These are phyloP conservation scores for Macrophomina tecta DNA, from an alignment of 2,329 filamentous ascomycete genomes.

Conservation along the genomic window DNA sequence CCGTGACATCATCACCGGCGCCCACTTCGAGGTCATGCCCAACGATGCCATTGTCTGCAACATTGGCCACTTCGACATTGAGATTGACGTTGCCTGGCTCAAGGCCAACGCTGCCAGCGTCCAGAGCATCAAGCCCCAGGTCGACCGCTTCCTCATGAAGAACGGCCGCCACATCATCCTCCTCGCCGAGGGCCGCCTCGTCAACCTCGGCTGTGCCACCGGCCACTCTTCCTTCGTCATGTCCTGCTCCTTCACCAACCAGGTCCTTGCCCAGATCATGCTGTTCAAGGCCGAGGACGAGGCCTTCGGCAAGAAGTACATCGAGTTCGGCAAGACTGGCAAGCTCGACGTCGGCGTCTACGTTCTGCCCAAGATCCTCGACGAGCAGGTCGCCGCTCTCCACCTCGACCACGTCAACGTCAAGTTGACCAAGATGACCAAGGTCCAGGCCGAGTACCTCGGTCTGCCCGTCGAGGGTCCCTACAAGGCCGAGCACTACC, in stretches of 20 bases:
- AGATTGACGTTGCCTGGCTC: conserved; percentile 99
- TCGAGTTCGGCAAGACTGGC: conserved; percentile 91
- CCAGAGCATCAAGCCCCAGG: conserved; percentile 99
- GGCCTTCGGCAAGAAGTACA: conserved; percentile 89
- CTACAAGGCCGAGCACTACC: conserved; percentile 85
- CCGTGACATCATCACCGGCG: conserved; percentile 92
- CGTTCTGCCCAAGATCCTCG: conserved; percentile 97
- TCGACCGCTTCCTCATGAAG: conserved; percentile 95
- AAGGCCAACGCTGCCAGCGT: conserved; percentile 94
- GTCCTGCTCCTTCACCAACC: conserved; percentile 99
- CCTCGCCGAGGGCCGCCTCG: conserved; percentile 95
- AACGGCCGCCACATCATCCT: conserved; percentile 97
- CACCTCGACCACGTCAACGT: conserved; percentile 94
- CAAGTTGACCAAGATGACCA: conserved; percentile 85
- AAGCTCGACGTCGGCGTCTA: conserved; percentile 93
- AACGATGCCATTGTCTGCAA: conserved; percentile 99
- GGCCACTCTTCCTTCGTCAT: conserved; percentile 99
- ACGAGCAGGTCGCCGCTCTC: conserved; percentile 96
- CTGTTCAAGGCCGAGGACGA: conserved; percentile 91
- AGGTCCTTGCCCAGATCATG: conserved; percentile 99
- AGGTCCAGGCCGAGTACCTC: conserved; percentile 93
- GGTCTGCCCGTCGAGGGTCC: conserved; percentile 84
- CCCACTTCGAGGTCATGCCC: conserved; percentile 92
- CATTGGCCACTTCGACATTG: conserved; percentile 99
- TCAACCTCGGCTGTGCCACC: conserved; percentile 99